Conservation (phyloP, 345 rosid species). For the Corymbia maculata region DNA sequence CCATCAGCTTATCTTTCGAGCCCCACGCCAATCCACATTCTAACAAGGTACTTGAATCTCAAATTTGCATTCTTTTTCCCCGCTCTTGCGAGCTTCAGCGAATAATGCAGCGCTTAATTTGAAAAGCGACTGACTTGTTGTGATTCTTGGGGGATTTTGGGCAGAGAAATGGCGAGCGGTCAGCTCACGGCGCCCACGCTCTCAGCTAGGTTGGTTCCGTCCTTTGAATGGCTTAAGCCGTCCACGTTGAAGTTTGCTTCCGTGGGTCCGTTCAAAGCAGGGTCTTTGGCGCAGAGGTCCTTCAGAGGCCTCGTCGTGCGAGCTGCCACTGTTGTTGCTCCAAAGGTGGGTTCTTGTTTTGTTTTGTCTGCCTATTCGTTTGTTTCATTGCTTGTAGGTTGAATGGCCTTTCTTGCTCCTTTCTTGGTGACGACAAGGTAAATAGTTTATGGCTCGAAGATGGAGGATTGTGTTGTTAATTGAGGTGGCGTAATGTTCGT, state of each 20-base stretch:
- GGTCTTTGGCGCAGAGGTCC: slow-evolving; percentile 20
- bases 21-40: not conserved
- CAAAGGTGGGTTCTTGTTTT: slow-evolving; percentile 42
- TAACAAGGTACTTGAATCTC: not conserved
- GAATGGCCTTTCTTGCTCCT: not conserved
- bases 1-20: not conserved
- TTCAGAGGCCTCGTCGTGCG: slow-evolving; percentile 50
- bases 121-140: not conserved
- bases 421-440: not conserved
- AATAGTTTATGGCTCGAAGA: not conserved
- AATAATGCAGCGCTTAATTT: not conserved
- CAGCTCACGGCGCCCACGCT: slow-evolving; percentile 55
- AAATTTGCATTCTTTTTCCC: not conserved
- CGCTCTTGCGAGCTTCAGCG: not conserved
- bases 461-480: not conserved
- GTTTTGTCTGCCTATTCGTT: not conserved
- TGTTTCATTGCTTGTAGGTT: not conserved
- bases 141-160: not conserved
- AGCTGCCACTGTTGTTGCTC: slow-evolving; percentile 89
- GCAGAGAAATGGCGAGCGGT: slow-evolving; percentile 49
- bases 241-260: slow-evolving; percentile 44
- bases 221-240: slow-evolving; percentile 56
- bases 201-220: slow-evolving; percentile 40
- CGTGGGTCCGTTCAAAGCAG: slow-evolving; percentile 24
- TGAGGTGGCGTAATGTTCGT: not conserved